A percentile compares a stretch with the other conserved stretches of the same genome.
Evolutionary conservation across 345 rosid genomes (phyloP).

Genomic region (Clarkia xantiana): DNA sequence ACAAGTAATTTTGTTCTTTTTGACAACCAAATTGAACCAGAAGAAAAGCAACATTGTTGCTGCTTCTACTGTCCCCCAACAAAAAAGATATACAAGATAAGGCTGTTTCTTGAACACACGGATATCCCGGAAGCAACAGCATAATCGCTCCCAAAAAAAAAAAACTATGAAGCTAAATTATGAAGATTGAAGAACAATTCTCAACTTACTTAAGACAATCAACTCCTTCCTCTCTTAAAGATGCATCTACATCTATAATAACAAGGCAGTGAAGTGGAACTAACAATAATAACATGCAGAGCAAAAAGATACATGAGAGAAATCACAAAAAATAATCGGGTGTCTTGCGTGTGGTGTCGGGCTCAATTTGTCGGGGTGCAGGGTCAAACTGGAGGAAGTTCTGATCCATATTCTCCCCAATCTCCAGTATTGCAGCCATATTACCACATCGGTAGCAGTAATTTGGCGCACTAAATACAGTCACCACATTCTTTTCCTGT

Average conservation of each 20-base stretch:
- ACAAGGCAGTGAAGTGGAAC: neutral
- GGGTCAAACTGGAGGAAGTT: conserved; percentile 92
- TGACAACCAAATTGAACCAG: neutral
- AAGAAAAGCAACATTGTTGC: conserved; percentile 17
- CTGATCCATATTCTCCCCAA: conserved; percentile 92
- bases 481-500: conserved; percentile 83
- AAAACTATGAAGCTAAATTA: conserved; percentile 11
- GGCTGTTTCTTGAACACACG: neutral
- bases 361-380: conserved; percentile 85
- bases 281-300: conserved; percentile 13
- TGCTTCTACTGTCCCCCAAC: conserved; percentile 10
- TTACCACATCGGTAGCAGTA: conserved; percentile 93
- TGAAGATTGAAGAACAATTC: conserved; percentile 6
- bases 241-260: conserved; percentile 28
- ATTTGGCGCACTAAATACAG: conserved; percentile 92
- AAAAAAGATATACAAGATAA: conserved; percentile 15
- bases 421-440: conserved; percentile 94
- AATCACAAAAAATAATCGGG: conserved; percentile 96
- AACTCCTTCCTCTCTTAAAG: conserved; percentile 18
- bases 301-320: conserved; percentile 12
- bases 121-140: conserved; percentile 15
- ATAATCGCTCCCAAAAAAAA: conserved; percentile 22
- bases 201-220: conserved; percentile 25
- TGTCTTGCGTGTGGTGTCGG: conserved; percentile 87
- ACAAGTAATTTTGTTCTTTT: too few species aligned